Evolutionary conservation across 495 filamentous ascomycete genomes (phyloP).

Genomic region (Penicillium crystallinum): DNA sequence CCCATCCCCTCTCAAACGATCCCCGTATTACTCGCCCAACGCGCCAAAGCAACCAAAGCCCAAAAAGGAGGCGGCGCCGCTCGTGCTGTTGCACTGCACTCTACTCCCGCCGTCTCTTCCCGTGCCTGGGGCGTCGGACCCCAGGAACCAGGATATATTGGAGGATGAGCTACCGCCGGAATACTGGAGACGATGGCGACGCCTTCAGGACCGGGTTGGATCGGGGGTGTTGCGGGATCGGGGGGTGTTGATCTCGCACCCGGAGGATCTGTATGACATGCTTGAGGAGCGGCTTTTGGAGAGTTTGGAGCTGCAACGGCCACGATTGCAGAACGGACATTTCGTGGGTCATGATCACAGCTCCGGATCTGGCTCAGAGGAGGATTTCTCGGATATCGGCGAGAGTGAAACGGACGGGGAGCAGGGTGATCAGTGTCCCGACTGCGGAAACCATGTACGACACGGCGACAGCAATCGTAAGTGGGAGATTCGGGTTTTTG

Average conservation of each 20-base stretch:
- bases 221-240: conserved; percentile 68
- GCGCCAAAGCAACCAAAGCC: conserved; percentile 45
- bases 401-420: conserved; percentile 34
- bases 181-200: conserved; percentile 66
- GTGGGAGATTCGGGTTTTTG: conserved; percentile 86
- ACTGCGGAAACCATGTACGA: conserved; percentile 50
- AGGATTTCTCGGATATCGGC: conserved; percentile 24
- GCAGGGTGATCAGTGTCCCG: conserved; percentile 53
- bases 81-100: conserved; percentile 85
- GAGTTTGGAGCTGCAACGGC: conserved; percentile 70
- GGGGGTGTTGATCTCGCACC: conserved; percentile 83
- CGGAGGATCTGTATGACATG: conserved; percentile 82
- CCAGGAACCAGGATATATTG: conserved; percentile 43
- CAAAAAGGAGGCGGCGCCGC: conserved; percentile 63
- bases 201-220: conserved; percentile 71
- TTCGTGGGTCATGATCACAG: conserved; percentile 38
- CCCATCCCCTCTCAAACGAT: conserved; percentile 33
- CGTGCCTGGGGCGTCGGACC: conserved; percentile 48
- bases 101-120: conserved; percentile 70
- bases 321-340: conserved; percentile 75
- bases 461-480: conserved; percentile 47
- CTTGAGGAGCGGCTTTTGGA: conserved; percentile 91
- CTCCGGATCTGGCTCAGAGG: conserved; percentile 28
- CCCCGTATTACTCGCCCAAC: conserved; percentile 44
- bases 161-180: conserved; percentile 51